A percentile compares a stretch with the other conserved stretches of the same genome.
Evolutionary conservation across 2,329 filamentous ascomycete species (phyloP).

Genomic region (Onygenales sp.): DNA sequence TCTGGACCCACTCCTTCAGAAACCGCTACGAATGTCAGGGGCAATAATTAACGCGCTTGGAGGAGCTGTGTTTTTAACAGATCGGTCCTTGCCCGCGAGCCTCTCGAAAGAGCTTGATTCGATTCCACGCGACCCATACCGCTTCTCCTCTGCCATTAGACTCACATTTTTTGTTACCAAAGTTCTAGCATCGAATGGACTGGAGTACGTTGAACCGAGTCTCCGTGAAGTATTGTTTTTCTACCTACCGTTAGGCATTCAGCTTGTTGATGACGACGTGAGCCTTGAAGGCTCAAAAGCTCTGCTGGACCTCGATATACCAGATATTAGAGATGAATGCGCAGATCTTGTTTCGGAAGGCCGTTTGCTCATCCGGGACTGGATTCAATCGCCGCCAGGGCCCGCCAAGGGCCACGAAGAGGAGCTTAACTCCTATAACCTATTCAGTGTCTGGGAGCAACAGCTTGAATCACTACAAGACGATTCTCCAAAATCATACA

Average conservation of each 20-base stretch:
- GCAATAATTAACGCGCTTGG: conserved; percentile 65
- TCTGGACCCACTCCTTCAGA: conserved; percentile 43
- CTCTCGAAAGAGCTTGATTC: conserved; percentile 18
- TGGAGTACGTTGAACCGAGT: conserved; percentile 22
- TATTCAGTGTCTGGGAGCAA: conserved; percentile 25
- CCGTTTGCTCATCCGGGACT: conserved; percentile 37
- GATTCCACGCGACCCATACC: conserved; percentile 54
- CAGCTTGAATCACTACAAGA: conserved; percentile 23
- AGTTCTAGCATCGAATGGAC: conserved; percentile 41
- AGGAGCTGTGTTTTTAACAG: conserved; percentile 59
- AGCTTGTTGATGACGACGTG: conserved; percentile 52
- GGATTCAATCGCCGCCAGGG: conserved; percentile 21
- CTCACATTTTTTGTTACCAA: conserved; percentile 62
- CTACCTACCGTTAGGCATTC: conserved; percentile 44
- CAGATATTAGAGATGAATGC: conserved; percentile 44
- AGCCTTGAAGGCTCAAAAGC: conserved; percentile 47
- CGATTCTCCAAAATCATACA: conserved; percentile 26
- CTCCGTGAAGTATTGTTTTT: conserved; percentile 34
- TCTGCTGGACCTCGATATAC: conserved; percentile 39
- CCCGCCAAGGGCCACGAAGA: neutral
- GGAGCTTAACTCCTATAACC: conserved; percentile 6
- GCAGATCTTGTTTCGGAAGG: conserved; percentile 44
- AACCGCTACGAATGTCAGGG: conserved; percentile 45
- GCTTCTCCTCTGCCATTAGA: conserved; percentile 62
- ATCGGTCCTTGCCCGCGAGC: conserved; percentile 19